Conservation (phyloP, 1,139 yeast genomes). For the Hemisphaericaspora subhashii region DNA sequence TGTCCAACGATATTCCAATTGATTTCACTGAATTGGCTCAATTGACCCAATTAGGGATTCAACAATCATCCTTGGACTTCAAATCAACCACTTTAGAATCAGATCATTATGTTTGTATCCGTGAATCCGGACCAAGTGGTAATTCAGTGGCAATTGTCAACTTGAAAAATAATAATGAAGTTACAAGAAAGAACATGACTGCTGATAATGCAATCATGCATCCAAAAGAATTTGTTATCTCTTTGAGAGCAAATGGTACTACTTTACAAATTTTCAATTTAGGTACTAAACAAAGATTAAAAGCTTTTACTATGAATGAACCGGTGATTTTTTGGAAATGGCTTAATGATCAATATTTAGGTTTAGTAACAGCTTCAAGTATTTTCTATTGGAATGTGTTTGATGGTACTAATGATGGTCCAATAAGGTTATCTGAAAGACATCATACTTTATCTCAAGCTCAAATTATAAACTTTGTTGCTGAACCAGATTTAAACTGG, state of each 20-base stretch:
- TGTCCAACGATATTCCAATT: constrained; percentile 76
- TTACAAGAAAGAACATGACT: constrained; percentile 85
- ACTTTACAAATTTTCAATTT: constrained; percentile 93
- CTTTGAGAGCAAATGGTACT: constrained; percentile 94
- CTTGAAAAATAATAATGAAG: constrained; percentile 70
- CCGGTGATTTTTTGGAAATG: constrained; percentile 97
- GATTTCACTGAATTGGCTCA: constrained; percentile 94
- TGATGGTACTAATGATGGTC: constrained; percentile 78
- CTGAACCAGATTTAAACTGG: constrained; percentile 85
- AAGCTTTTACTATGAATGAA: constrained; percentile 82
- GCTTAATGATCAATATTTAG: constrained; percentile 73
- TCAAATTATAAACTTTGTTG: constrained; percentile 88
- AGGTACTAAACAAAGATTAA: constrained; percentile 82
- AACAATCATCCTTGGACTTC: constrained; percentile 82
- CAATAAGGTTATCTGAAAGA: constrained; percentile 76
- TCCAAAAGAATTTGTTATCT: constrained; percentile 83
- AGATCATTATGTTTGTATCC: constrained; percentile 83
- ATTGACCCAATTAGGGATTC: constrained; percentile 80
- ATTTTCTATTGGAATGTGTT: constrained; percentile 82
- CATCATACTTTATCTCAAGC: constrained; percentile 77
- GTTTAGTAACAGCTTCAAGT: constrained; percentile 77
- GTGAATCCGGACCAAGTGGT: constrained; percentile 75
- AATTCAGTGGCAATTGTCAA: constrained; percentile 93
- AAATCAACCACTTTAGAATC: constrained; percentile 93
- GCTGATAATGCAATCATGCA: constrained; percentile 99